Base-by-base conservation (phyloP, 306 rosid species). In the Arachis hypogaea region DNA sequence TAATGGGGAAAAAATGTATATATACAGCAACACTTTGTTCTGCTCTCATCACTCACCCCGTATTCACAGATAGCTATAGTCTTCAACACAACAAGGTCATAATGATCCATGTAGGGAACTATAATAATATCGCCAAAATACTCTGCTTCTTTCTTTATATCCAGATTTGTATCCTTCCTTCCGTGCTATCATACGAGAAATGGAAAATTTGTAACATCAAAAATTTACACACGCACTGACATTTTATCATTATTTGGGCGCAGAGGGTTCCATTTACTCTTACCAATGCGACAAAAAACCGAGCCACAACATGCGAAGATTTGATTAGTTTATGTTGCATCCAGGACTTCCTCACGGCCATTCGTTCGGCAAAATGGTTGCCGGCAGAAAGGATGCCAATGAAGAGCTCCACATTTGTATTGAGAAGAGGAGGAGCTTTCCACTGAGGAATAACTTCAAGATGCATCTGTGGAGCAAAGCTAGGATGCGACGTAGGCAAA, bases 331-430 rank as follows among this genome's bases (percentile, higher is more conserved):
- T 85, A 46, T 94, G 95, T 77, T 94, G 97, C 97, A 94, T 85
- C 99, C 99, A 94, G 28, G 99, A 89, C 85, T 94, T 94, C 84
- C 99, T 88, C 69, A 92, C 92, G 41, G 99, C 97, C 99, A 94
- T 94, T 56, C 96, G 77, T 82, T 94, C 96, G 2, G 93, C 92
- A 84, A 94, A 94, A 90, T 94, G 98, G 82, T 87, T 92, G 12
- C 99, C 99, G 12, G 99, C 97, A 9, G 99, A 94, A 60, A 94
- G 94, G 59, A 94, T 88, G 63, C 97, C 99, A 36, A 94, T 83
- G 80, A 94, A 92, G 78, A 94, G 89, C 83, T 87, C 93, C 57
- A 86, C 87, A 56, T 60, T 82, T 67, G 69, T 67, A 42, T 63
- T 6, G 14, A 77, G 86, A 67, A 88, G 77, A 66, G 85, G 63